phyloP scores from a whole-genome alignment of 345 rosid genomes.

The Populus alba region DNA sequence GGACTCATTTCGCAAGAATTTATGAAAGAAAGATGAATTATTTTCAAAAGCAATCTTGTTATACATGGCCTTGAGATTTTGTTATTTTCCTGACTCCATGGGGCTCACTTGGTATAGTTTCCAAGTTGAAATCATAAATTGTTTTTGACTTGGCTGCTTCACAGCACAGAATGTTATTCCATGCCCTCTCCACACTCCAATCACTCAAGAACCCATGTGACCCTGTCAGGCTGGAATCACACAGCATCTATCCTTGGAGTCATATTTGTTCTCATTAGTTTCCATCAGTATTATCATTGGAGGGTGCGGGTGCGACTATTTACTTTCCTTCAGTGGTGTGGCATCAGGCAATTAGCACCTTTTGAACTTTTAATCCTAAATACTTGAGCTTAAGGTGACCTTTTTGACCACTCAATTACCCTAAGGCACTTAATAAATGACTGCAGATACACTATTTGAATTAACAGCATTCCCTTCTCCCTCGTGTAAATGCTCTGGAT shows the following conservation, averaged over 20 bases:
- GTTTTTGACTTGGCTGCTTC: slow-evolving; percentile 1
- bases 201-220: slow-evolving; percentile 36
- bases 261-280: slow-evolving; percentile 19
- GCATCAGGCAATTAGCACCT: not conserved
- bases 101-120: slow-evolving; percentile 18
- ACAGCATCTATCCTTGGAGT: slow-evolving; percentile 15
- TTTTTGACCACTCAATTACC: not conserved
- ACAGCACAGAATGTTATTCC: slow-evolving; percentile 22
- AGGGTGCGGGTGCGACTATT: slow-evolving; percentile 2
- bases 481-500: not conserved
- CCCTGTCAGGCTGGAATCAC: slow-evolving; percentile 28
- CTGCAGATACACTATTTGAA: not conserved
- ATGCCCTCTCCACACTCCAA: slow-evolving; percentile 16
- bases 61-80: not conserved
- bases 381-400: not conserved
- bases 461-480: not conserved
- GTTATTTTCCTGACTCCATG: slow-evolving; percentile 5
- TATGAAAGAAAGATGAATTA: slow-evolving; percentile 1
- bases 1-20: slow-evolving; percentile 15
- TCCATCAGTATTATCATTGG: slow-evolving; percentile 5
- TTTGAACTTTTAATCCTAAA: not conserved
- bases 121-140: slow-evolving; percentile 12
- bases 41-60: slow-evolving; percentile 13
- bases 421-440: slow-evolving; percentile 13
- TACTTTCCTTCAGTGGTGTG: not conserved